These are phyloP conservation scores for Pichia sp. DNA, from an alignment of 1,139 yeast species.

Conservation along the genomic window DNA sequence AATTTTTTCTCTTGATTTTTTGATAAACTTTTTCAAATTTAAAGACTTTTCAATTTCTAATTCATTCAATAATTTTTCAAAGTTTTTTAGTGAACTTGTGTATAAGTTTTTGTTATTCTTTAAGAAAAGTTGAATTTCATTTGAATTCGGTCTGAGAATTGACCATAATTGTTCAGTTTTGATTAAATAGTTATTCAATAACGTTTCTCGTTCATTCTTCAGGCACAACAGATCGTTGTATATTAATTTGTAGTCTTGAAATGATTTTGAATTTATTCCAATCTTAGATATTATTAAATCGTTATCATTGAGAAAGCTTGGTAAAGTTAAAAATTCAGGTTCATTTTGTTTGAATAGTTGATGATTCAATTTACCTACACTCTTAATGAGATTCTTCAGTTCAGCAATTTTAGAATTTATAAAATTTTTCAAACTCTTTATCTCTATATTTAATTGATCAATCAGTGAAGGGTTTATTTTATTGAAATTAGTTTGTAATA, in stretches of 20 bases:
- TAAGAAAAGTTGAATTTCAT: slow-evolving; percentile 22
- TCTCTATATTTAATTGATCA: slow-evolving; percentile 19
- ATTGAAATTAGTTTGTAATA: slow-evolving; percentile 24
- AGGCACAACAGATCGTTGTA: slow-evolving; percentile 12
- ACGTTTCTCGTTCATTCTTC: slow-evolving; percentile 18
- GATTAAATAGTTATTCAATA: slow-evolving; percentile 13
- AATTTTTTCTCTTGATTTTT: slow-evolving; percentile 53
- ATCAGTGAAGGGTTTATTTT: slow-evolving; percentile 22
- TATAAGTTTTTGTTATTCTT: slow-evolving; percentile 23
- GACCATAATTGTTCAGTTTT: slow-evolving; percentile 25
- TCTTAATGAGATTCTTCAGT: slow-evolving; percentile 13
- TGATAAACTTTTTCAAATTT: slow-evolving; percentile 60
- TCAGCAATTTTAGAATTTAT: slow-evolving; percentile 12
- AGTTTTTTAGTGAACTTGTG: slow-evolving; percentile 23
- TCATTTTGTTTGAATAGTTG: slow-evolving; percentile 11
- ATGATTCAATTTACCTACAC: slow-evolving; percentile 9
- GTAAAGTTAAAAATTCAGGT: slow-evolving; percentile 8
- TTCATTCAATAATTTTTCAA: slow-evolving; percentile 50
- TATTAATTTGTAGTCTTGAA: slow-evolving; percentile 13
- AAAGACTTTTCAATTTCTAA: slow-evolving; percentile 55
- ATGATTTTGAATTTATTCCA: slow-evolving; percentile 15
- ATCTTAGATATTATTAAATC: slow-evolving; percentile 14
- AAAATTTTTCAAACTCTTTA: slow-evolving; percentile 8
- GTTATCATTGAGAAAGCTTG: slow-evolving; percentile 6
- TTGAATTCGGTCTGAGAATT: slow-evolving; percentile 24